Evolutionary conservation across 139 green algal genomes (phyloP).

Genomic region (Chlamydomonas applanata): DNA sequence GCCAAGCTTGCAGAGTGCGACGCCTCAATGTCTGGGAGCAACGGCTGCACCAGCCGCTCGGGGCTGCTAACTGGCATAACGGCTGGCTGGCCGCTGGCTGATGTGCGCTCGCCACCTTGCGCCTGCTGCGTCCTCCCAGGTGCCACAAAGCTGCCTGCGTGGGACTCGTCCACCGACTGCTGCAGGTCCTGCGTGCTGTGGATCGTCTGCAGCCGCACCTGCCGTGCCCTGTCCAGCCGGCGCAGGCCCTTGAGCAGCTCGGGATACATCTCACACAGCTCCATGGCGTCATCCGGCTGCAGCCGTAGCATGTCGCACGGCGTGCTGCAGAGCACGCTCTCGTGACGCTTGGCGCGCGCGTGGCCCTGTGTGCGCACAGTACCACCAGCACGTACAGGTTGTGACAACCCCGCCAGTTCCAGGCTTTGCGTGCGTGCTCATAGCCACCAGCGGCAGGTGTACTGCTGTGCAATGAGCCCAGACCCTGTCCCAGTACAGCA

Average conservation of each 20-base stretch:
- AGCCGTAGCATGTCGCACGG: conserved; percentile 45
- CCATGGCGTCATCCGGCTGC: conserved; percentile 31
- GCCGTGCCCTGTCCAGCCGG: conserved; percentile 16
- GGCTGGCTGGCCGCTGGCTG: too few species aligned
- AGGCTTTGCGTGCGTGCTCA: background rate
- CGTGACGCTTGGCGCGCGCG: conserved; percentile 30
- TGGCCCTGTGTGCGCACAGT: conserved; percentile 14
- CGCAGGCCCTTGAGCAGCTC: conserved; percentile 28
- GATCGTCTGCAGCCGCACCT: conserved; percentile 4
- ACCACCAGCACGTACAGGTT: too few species aligned
- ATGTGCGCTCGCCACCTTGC: too few species aligned
- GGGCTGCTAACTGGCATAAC: too few species aligned
- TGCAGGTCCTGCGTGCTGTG: too few species aligned
- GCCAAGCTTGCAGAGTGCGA: too few species aligned
- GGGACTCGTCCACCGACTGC: too few species aligned
- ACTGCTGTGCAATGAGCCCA: background rate
- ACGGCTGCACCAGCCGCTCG: too few species aligned
- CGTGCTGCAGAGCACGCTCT: conserved; percentile 46
- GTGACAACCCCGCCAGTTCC: background rate
- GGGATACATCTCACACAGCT: conserved; percentile 48
- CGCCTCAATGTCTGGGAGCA: too few species aligned
- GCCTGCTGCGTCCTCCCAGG: too few species aligned
- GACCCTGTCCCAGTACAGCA: background rate
- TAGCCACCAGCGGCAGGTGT: background rate
- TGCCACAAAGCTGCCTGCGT: too few species aligned